Evolutionary conservation across 176 grass and related monocot genomes (phyloP).

Genomic region (Oryza coarctata): DNA sequence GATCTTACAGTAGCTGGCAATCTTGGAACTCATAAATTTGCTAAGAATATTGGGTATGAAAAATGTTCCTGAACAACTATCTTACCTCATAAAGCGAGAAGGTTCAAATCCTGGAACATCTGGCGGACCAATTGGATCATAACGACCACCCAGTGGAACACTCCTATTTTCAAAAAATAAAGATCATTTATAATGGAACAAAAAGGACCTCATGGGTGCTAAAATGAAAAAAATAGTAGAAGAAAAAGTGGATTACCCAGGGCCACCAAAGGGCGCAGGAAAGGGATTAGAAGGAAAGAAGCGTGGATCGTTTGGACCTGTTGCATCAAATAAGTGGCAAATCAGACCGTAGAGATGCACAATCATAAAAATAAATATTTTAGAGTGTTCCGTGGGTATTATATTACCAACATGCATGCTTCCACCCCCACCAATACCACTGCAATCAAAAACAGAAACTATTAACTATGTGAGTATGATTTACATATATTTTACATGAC

Average conservation of each 20-base stretch:
- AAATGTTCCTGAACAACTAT: constrained; percentile 14
- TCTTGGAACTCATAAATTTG: constrained; percentile 12
- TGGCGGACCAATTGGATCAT: constrained; percentile 80
- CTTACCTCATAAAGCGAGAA: constrained; percentile 74
- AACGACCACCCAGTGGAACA: constrained; percentile 57
- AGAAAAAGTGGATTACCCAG: constrained; percentile 43
- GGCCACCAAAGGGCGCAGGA: constrained; percentile 40
- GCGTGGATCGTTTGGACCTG: constrained; percentile 78
- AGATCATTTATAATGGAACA: constrained; percentile 18
- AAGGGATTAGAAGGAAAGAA: constrained; percentile 73
- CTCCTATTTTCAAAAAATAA: constrained; percentile 52
- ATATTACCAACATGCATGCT: constrained; percentile 84
- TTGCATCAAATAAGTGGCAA: constrained; percentile 17
- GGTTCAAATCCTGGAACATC: constrained; percentile 90
- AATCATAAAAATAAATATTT: neutral
- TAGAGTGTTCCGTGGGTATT: neutral
- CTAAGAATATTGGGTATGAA: constrained; percentile 25
- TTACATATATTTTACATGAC: neutral
- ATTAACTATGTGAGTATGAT: constrained; percentile 18
- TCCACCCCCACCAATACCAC: constrained; percentile 58
- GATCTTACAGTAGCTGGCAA: constrained; percentile 20
- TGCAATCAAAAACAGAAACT: constrained; percentile 42
- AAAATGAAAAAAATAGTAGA: neutral
- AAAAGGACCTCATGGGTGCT: neutral
- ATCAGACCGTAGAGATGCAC: neutral